Conservation (phyloP, 495 filamentous ascomycete genomes). For the Thozetella sp. region DNA sequence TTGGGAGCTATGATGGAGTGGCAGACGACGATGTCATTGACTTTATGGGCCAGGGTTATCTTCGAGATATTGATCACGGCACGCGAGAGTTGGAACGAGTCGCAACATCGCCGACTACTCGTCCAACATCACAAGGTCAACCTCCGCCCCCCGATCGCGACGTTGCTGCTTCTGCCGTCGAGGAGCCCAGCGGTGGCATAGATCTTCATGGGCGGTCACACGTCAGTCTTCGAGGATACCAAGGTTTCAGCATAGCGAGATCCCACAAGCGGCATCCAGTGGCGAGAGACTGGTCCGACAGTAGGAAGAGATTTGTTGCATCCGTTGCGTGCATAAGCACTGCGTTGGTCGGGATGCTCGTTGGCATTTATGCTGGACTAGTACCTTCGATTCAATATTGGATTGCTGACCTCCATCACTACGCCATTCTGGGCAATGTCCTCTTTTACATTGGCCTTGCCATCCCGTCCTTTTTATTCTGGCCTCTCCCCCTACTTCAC, state of each 20-base stretch:
- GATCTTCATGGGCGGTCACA: constrained; percentile 37
- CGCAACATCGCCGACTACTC: constrained; percentile 6
- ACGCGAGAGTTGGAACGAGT: constrained; percentile 8
- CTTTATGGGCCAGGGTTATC: constrained; percentile 10
- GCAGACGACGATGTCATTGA: constrained; percentile 30
- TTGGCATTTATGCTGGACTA: constrained; percentile 76
- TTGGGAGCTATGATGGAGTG: constrained; percentile 6
- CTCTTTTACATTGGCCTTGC: constrained; percentile 69
- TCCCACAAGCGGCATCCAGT: constrained; percentile 55
- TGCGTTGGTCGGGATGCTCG: constrained; percentile 63
- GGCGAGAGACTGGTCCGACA: constrained; percentile 65
- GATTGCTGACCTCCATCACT: constrained; percentile 65
- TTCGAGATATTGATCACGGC: neutral
- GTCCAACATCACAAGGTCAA: constrained; percentile 15
- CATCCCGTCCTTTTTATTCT: constrained; percentile 66
- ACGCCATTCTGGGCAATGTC: constrained; percentile 72
- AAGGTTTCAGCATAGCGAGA: constrained; percentile 53
- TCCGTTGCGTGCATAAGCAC: constrained; percentile 71
- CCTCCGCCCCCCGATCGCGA: constrained; percentile 9
- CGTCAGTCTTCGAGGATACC: constrained; percentile 40
- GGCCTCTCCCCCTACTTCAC: constrained; percentile 76
- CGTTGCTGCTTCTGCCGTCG: constrained; percentile 2
- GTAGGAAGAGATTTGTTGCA: constrained; percentile 67
- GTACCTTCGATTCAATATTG: constrained; percentile 75
- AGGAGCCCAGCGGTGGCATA: constrained; percentile 16